Conservation (phyloP, 139 green algal species). For the Chlorella vulgaris region DNA sequence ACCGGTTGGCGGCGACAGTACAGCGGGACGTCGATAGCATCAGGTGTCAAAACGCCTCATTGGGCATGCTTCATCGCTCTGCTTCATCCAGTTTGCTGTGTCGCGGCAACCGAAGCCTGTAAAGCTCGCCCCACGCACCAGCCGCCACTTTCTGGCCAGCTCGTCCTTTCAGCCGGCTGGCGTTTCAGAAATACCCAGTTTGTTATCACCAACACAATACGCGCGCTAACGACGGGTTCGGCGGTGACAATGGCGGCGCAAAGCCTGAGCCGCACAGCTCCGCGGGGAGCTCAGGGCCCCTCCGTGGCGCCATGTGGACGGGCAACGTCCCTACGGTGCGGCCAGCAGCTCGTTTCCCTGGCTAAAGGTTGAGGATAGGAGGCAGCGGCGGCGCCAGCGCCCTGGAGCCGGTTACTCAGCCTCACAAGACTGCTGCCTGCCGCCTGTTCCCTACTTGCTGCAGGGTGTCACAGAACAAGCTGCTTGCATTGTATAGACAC, state of each 20-base stretch:
- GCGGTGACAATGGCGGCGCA: too few relatives aligned
- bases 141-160: too few relatives aligned
- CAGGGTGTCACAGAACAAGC: not conserved
- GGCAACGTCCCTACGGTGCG: not conserved
- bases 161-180: too few relatives aligned
- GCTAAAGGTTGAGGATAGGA: not conserved
- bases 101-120: too few relatives aligned
- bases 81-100: too few relatives aligned
- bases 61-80: too few relatives aligned
- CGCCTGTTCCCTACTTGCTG: not conserved
- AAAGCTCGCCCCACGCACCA: too few relatives aligned
- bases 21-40: not conserved
- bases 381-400: constrained; percentile 1
- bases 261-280: not conserved
- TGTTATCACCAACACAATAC: too few relatives aligned
- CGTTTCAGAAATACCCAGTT: too few relatives aligned
- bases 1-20: not conserved
- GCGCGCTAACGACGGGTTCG: too few relatives aligned
- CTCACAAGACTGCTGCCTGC: not conserved
- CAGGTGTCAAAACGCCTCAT: too few relatives aligned
- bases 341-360: not conserved
- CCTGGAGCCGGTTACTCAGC: not conserved
- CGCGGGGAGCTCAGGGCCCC: too few relatives aligned
- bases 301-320: not conserved
- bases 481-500: not conserved